phyloP scores from a whole-genome alignment of 495 filamentous ascomycete genomes.

The Neurospora tetrasperma region DNA sequence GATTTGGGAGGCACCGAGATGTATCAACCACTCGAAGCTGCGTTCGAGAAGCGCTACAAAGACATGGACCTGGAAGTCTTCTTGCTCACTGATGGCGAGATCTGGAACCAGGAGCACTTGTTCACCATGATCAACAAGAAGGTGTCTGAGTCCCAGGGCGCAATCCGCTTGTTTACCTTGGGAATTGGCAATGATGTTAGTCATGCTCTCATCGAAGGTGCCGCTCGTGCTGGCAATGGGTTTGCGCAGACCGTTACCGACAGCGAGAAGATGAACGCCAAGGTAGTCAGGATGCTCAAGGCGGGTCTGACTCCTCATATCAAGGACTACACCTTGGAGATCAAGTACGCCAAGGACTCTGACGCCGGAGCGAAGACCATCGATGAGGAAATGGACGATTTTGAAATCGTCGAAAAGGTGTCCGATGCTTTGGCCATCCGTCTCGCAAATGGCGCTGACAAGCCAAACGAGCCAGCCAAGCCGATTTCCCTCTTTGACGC shows the following conservation, averaged over 20 bases:
- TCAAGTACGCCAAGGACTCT: conserved; percentile 41
- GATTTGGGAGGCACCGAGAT: conserved; percentile 65
- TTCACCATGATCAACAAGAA: conserved; percentile 46
- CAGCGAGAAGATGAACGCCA: conserved; percentile 49
- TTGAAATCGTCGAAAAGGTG: conserved; percentile 47
- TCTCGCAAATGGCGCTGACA: not conserved
- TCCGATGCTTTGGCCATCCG: conserved; percentile 30
- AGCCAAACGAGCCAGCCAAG: conserved; percentile 17
- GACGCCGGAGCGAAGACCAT: not conserved
- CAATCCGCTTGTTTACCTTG: conserved; percentile 53
- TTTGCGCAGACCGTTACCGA: conserved; percentile 51
- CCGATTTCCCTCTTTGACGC: conserved; percentile 49
- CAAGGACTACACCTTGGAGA: conserved; percentile 47
- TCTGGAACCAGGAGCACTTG: conserved; percentile 46
- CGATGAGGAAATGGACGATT: conserved; percentile 27
- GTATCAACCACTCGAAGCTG: conserved; percentile 39
- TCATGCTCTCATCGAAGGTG: conserved; percentile 55
- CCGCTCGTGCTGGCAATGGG: conserved; percentile 56
- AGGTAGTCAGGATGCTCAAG: conserved; percentile 63
- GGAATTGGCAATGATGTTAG: conserved; percentile 54
- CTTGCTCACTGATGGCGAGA: conserved; percentile 62
- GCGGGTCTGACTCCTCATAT: conserved; percentile 53
- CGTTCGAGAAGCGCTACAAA: conserved; percentile 39
- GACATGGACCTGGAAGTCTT: conserved; percentile 54
- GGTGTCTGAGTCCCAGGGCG: conserved; percentile 34